Percentiles rank a stretch among this genome's conserved stretches.
Conservation (phyloP, 2,329 filamentous ascomycete species). For the Epichloe hybrida region DNA sequence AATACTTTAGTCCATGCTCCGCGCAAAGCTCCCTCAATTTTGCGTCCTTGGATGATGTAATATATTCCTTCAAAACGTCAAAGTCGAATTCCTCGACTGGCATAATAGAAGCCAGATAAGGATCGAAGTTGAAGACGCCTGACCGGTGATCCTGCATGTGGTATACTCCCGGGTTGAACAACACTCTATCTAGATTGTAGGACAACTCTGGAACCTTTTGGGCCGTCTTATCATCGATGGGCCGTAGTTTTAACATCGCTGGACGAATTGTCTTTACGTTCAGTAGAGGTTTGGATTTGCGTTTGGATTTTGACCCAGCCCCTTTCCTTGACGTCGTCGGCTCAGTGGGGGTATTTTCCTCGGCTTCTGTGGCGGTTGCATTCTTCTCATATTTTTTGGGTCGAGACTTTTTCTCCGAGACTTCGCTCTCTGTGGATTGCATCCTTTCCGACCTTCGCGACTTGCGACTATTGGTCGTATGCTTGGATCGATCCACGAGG, state of each 20-base stretch:
- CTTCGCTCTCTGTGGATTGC: slow-evolving; percentile 4
- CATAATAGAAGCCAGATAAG: slow-evolving; percentile 87
- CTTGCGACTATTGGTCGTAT: neutral
- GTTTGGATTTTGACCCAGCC: slow-evolving; percentile 3
- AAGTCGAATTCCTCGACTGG: slow-evolving; percentile 89
- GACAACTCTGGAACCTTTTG: slow-evolving; percentile 37
- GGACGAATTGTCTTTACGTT: slow-evolving; percentile 18
- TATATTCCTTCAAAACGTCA: slow-evolving; percentile 68
- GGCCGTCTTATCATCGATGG: slow-evolving; percentile 19
- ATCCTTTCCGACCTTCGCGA: slow-evolving; percentile 5
- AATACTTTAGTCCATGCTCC: slow-evolving; percentile 60
- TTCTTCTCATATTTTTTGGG: slow-evolving; percentile 3
- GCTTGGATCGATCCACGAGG: neutral
- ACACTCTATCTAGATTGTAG: slow-evolving; percentile 71
- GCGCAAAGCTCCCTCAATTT: slow-evolving; percentile 56
- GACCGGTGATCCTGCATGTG: slow-evolving; percentile 80
- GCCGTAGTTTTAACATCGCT: slow-evolving; percentile 12
- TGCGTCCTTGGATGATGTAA: slow-evolving; percentile 78
- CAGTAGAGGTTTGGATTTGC: slow-evolving; percentile 5
- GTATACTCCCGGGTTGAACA: slow-evolving; percentile 93
- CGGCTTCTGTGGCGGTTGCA: neutral
- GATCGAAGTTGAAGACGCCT: slow-evolving; percentile 90
- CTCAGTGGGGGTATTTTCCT: neutral
- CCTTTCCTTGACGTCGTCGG: neutral
- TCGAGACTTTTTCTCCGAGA: neutral